Evolutionary conservation across 1,284 basidiomycete genomes (phyloP).

Genomic region (Singerocomus inundabilis): DNA sequence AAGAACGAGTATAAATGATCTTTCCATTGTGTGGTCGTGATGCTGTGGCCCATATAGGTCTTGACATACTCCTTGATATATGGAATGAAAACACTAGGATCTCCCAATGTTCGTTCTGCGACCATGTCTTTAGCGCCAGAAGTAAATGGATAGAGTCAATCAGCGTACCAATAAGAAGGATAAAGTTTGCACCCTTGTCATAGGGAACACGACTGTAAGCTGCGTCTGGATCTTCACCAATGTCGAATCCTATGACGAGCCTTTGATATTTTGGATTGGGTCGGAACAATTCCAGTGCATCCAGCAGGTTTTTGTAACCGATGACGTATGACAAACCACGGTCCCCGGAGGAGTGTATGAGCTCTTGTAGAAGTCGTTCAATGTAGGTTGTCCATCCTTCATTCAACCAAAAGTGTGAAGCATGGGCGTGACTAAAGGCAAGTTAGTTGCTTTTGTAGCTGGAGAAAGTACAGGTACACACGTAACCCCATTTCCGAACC

Average conservation of each 20-base stretch:
- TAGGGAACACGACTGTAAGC: conserved; percentile 33
- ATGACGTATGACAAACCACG: conserved; percentile 83
- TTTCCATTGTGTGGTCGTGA: conserved; percentile 89
- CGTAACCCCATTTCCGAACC: conserved; percentile 88
- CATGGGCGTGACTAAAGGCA: conserved; percentile 59
- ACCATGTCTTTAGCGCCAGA: not conserved
- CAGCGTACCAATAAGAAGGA: conserved; percentile 54
- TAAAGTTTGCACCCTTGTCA: conserved; percentile 31
- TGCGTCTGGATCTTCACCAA: conserved; percentile 78
- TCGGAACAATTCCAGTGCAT: conserved; percentile 66
- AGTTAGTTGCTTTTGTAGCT: conserved; percentile 15
- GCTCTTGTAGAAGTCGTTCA: conserved; percentile 80
- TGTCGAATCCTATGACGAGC: conserved; percentile 79
- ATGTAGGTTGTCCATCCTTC: conserved; percentile 96
- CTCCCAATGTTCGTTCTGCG: conserved; percentile 80
- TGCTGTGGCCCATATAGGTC: conserved; percentile 80
- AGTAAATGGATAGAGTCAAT: not conserved
- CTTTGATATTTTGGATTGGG: conserved; percentile 77
- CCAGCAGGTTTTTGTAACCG: conserved; percentile 71
- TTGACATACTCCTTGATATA: conserved; percentile 82
- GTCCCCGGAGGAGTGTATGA: conserved; percentile 73
- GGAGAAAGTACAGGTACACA: conserved; percentile 34
- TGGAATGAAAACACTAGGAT: conserved; percentile 79
- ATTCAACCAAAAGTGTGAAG: conserved; percentile 89
- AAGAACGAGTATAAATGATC: conserved; percentile 85